phyloP scores from a whole-genome alignment of 148 eudicot genomes.

The Gaultheria prostrata region DNA sequence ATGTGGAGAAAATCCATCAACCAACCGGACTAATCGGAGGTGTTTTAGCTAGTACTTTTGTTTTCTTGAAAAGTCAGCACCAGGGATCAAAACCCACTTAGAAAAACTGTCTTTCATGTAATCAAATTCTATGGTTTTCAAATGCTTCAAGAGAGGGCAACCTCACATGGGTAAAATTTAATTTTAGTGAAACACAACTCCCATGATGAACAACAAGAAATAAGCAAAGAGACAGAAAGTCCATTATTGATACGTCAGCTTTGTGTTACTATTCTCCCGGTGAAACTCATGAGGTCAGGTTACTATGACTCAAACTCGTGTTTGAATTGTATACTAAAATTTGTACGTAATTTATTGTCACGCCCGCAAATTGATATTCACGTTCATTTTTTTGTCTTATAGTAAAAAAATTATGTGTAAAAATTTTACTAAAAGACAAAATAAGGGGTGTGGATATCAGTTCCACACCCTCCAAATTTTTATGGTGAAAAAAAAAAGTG shows the following conservation, averaged over 20 bases:
- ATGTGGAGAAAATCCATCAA: too few relatives aligned
- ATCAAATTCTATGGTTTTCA: background rate
- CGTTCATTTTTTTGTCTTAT: too few relatives aligned
- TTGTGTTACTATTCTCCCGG: background rate
- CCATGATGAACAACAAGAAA: background rate
- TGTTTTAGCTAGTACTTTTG: background rate
- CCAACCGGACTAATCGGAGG: too few relatives aligned
- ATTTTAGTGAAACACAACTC: conserved; percentile 6
- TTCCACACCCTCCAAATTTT: too few relatives aligned
- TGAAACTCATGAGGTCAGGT: background rate
- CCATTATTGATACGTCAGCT: background rate
- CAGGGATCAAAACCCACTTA: conserved; percentile 2
- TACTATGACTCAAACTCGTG: background rate
- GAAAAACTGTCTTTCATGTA: background rate
- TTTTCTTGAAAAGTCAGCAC: conserved; percentile 2
- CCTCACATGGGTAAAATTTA: background rate
- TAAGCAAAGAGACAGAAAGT: background rate
- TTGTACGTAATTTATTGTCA: too few relatives aligned
- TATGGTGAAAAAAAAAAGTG: too few relatives aligned
- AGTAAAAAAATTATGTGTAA: too few relatives aligned
- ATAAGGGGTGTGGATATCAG: too few relatives aligned
- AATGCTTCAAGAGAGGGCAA: conserved; percentile 10
- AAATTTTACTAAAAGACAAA: too few relatives aligned
- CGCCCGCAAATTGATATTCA: too few relatives aligned
- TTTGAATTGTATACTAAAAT: too few relatives aligned